Evolutionary conservation across 345 rosid genomes (phyloP), one percentile per base, ranked within the genome.

Genomic region (Corchorus olitorius): DNA sequence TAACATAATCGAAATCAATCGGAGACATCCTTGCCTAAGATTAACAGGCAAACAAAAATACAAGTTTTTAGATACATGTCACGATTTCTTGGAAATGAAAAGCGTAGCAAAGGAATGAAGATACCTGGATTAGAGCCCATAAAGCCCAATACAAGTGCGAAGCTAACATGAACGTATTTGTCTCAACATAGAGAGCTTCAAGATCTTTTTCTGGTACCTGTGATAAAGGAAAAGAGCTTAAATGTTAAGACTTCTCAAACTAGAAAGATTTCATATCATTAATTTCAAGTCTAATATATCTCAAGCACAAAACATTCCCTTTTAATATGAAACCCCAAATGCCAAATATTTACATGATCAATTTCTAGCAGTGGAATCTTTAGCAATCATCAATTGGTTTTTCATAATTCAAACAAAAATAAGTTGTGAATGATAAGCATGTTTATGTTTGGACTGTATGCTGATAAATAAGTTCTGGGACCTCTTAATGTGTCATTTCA

Each of bases 101-200:
- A 4, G 8, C 58, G 19, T 2, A 49, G 45, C 41, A 5, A 4
- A 22, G 22, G 33, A 4, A 53, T 39, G 46, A 20, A 6, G 22
- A 73, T 81, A 93, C 99, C 98, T 95, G 99, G 78, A 96, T 96
- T 64, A 96, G 79, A 2, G 94, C 97, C 99, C 99, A 96, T 75
- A 92, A 79, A 7, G 98, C 97, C 99, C 98, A 96, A 81, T 82
- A 86, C 64, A 96, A 50, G 86, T 96, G 97, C 22, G 98, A 86
- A 62, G 97, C 97, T 79, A 93, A 73, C 86, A 86, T 91, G 80
- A 78, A 93, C 3, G 89, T 87, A 70, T 91, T 92, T 70, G 97
- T 3, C 89, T 96, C 98, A 1, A 91, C 72, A 33, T 82, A 85
- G 13, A 92, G 86, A 52, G 89, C 84, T 81, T 91, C 89, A 5